Evolutionary conservation across 176 grass and related monocot species (phyloP), one percentile per base, ranked within the genome.

Genomic region (Hsuehochloa calcarea): DNA sequence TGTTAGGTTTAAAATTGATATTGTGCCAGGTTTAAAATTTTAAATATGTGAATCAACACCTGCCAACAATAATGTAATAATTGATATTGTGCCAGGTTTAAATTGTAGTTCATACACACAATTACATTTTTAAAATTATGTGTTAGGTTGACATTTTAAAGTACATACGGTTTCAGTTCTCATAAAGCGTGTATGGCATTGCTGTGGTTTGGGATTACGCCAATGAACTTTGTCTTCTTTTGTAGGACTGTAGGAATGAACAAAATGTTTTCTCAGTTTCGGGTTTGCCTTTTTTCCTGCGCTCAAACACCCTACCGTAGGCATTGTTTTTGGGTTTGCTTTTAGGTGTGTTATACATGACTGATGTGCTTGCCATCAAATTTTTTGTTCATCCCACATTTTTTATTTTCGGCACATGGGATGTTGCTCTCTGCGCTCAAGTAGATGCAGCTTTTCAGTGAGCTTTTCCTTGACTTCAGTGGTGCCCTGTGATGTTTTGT

Each of bases 391-490:
- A 74, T 17, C 41, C 4, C 54, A 35, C 9, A 45, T 45, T 58
- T 39, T 38, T 59, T 76, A 12, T 19, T 77, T 59, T 59, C 4
- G 38, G 74, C 10, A 62, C 55, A 41, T 77, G 52, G 52, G 10
- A 11, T 77, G 75, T 27, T 64, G 39, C 19, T 0, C 6, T 56
- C 6, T 52, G 20, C 19, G 4, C 40, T 79, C 6, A 16, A 65
- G 43, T 80, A 66, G 45, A 39, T 51, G 17, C 27, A 51, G 78
- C 63, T 26, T n/a, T 47, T 34, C 49, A 29, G 26, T 66, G 44
- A 67, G 61, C 25, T 80, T 80, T 80, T 67, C 40, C 59, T 80
- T 80, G 43, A 67, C 19, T n/a, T n/a, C 5, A 52, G 19, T 68
- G 41, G 25, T 69, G 35, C 7, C 12, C 47, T 78, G n/a, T 29